phyloP scores from a whole-genome alignment of 192 early-diverging fungal genomes.

The Dissophora ornata region DNA sequence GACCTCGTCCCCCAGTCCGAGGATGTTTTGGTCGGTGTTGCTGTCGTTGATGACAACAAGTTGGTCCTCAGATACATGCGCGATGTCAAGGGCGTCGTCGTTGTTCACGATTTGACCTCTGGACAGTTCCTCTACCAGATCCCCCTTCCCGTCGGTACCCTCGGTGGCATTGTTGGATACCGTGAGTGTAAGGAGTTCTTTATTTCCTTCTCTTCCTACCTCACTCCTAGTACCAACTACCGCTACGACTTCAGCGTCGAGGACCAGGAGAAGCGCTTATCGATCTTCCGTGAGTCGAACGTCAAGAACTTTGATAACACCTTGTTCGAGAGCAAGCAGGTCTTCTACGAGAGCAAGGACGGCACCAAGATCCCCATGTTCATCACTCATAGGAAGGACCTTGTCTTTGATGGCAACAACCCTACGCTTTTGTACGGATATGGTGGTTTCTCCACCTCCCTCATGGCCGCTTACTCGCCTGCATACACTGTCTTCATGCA shows the following conservation, averaged over 20 bases:
- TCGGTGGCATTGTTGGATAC: constrained; percentile 48
- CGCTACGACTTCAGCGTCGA: constrained; percentile 64
- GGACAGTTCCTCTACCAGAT: constrained; percentile 55
- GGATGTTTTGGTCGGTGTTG: constrained; percentile 56
- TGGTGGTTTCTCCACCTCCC: constrained; percentile 71
- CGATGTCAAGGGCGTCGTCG: constrained; percentile 68
- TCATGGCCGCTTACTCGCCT: constrained; percentile 58
- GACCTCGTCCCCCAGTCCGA: constrained; percentile 69
- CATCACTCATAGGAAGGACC: constrained; percentile 66
- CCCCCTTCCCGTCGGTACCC: constrained; percentile 63
- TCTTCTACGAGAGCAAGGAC: constrained; percentile 75
- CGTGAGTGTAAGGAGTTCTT: constrained; percentile 65
- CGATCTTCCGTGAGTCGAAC: constrained; percentile 56
- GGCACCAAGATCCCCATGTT: constrained; percentile 79
- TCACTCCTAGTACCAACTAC: constrained; percentile 69
- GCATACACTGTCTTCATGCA: constrained; percentile 59
- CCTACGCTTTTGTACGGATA: constrained; percentile 76
- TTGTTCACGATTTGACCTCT: constrained; percentile 58
- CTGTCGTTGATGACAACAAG: constrained; percentile 65
- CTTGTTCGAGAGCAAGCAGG: constrained; percentile 69
- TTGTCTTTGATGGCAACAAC: constrained; percentile 63
- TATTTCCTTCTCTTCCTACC: constrained; percentile 65
- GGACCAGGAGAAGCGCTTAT: constrained; percentile 26
- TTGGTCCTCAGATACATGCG: constrained; percentile 69
- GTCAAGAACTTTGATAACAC: constrained; percentile 63